Percentiles rank a stretch among this genome's conserved stretches.
These are phyloP conservation scores for Ogataea angusta DNA, from an alignment of 805 yeast genomes.

Conservation along the genomic window DNA sequence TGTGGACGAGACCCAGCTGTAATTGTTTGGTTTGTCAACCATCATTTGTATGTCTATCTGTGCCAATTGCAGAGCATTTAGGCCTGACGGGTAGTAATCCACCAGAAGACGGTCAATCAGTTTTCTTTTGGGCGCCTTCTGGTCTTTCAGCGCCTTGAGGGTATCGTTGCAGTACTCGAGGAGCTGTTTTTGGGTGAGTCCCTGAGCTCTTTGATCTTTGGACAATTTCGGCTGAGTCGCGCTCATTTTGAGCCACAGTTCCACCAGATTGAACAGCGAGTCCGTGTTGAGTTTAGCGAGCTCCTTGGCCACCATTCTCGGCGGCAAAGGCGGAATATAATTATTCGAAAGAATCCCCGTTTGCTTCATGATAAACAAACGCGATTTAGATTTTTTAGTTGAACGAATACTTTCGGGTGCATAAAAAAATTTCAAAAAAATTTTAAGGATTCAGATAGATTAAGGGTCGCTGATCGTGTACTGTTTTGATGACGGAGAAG, in stretches of 20 bases:
- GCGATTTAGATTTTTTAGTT: slow-evolving; percentile 1
- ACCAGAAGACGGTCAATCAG: slow-evolving; percentile 44
- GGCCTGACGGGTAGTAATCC: slow-evolving; percentile 53
- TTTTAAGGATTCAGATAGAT: slow-evolving; percentile 7
- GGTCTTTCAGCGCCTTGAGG: slow-evolving; percentile 9
- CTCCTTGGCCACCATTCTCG: slow-evolving; percentile 24
- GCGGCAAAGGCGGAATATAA: slow-evolving; percentile 31
- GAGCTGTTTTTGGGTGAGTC: slow-evolving; percentile 19
- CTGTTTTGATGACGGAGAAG: not conserved
- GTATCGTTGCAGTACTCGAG: slow-evolving; percentile 16
- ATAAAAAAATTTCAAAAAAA: slow-evolving; percentile 9
- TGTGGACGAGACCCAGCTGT: slow-evolving; percentile 47
- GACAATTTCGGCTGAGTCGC: slow-evolving; percentile 29
- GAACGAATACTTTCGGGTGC: not conserved
- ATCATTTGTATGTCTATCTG: slow-evolving; percentile 66
- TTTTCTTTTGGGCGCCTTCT: slow-evolving; percentile 27
- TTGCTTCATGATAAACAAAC: slow-evolving; percentile 13
- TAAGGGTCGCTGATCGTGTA: not conserved
- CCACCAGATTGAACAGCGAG: slow-evolving; percentile 31
- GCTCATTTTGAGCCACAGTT: slow-evolving; percentile 33
- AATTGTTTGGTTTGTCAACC: slow-evolving; percentile 52
- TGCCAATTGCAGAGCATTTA: slow-evolving; percentile 63
- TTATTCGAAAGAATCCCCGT: slow-evolving; percentile 35
- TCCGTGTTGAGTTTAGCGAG: slow-evolving; percentile 26
- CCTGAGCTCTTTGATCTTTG: slow-evolving; percentile 18